Percentiles rank a stretch among this genome's conserved stretches.
Conservation (phyloP, 495 filamentous ascomycete species). For the Usnea hakonensis region DNA sequence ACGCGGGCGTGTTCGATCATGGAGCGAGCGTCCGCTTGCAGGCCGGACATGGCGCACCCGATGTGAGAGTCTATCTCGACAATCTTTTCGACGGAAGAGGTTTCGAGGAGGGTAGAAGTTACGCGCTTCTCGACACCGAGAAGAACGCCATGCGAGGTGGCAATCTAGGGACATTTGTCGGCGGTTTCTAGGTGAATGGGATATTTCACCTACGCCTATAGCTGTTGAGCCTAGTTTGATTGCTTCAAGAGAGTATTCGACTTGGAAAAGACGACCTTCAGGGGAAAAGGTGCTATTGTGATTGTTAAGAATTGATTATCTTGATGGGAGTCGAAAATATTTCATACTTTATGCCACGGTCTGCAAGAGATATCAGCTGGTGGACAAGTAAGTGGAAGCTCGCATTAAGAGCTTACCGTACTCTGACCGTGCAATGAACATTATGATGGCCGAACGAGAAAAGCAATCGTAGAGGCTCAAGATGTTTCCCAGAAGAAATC, state of each 20-base stretch:
- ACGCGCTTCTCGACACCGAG: constrained; percentile 98
- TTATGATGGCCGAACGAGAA: constrained; percentile 41
- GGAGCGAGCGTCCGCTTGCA: constrained; percentile 91
- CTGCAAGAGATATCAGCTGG: constrained; percentile 40
- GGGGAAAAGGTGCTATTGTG: constrained; percentile 90
- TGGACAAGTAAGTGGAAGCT: constrained; percentile 32
- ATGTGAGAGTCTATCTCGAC: constrained; percentile 98
- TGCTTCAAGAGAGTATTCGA: constrained; percentile 99
- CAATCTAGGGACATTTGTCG: constrained; percentile 47
- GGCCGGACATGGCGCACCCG: constrained; percentile 94
- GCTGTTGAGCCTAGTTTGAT: constrained; percentile 98
- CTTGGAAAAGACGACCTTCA: constrained; percentile 98
- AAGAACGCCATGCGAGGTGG: constrained; percentile 86
- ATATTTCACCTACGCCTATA: constrained; percentile 64
- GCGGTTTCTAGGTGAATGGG: constrained; percentile 3
- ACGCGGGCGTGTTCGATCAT: constrained; percentile 98
- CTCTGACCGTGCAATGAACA: constrained; percentile 99
- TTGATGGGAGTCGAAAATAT: not conserved
- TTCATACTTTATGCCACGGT: constrained; percentile 96
- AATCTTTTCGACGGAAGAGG: constrained; percentile 96
- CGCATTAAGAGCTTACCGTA: constrained; percentile 57
- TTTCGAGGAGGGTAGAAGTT: constrained; percentile 92
- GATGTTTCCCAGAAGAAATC: not conserved
- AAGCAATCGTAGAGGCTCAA: not conserved
- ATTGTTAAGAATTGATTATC: constrained; percentile 11